Conservation (phyloP, 1,284 basidiomycete genomes). For the Taiwanofungus camphoratus region DNA sequence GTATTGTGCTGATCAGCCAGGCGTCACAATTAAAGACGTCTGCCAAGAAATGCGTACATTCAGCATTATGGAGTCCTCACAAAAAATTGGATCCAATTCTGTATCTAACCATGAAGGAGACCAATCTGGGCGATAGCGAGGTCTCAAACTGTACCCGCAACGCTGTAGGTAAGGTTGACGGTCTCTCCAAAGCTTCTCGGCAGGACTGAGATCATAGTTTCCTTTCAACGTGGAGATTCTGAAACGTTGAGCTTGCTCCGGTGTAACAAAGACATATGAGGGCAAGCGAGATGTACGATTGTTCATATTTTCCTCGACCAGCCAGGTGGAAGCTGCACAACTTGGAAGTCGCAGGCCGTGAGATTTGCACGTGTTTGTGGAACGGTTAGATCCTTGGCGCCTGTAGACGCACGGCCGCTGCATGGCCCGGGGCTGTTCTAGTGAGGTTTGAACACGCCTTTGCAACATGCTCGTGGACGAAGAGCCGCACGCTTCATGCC, state of each 20-base stretch:
- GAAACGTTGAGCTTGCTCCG: not conserved
- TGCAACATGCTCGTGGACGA: not conserved
- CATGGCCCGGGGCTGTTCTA: not conserved
- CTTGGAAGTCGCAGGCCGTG: not conserved
- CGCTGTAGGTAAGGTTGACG: not conserved
- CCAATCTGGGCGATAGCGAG: constrained; percentile 10
- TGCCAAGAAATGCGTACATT: constrained; percentile 2
- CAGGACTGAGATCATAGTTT: not conserved
- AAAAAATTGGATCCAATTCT: constrained; percentile 6
- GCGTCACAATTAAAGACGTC: not conserved
- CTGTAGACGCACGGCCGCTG: not conserved
- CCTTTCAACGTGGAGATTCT: not conserved
- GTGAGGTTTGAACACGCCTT: not conserved
- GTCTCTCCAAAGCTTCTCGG: constrained; percentile 2
- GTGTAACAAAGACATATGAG: not conserved
- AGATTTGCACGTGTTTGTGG: too few relatives aligned
- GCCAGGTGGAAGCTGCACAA: not conserved
- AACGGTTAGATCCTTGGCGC: too few relatives aligned
- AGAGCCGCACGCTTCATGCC: not conserved
- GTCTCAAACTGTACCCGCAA: constrained; percentile 8
- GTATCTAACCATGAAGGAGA: constrained; percentile 13
- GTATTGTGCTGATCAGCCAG: not conserved
- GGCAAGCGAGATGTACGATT: not conserved
- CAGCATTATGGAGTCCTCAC: constrained; percentile 10
- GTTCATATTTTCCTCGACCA: not conserved